Evolutionary conservation across 2,329 filamentous ascomycete genomes (phyloP), one percentile per base, ranked within the genome.

Genomic region (Epichloe bromicola): DNA sequence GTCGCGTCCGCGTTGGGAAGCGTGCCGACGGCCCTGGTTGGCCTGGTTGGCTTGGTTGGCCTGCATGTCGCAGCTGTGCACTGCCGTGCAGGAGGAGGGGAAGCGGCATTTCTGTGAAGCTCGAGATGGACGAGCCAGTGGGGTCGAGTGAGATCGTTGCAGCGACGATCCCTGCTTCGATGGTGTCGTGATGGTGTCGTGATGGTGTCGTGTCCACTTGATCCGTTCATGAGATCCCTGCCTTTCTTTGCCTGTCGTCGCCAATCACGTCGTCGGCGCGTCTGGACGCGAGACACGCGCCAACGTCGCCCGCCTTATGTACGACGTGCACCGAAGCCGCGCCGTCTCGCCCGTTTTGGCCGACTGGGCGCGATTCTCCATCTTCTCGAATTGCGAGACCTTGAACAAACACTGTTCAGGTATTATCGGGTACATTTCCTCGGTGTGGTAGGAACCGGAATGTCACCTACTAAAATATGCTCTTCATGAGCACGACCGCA

Each of bases 1-100:
- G 50, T 52, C 56, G 55, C 52, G 53, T 53, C 50, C 56, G 56
- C 57, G 55, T 55, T 49, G 43, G 48, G 17, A 49, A 45, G 50
- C 53, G 56, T 53, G 53, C 53, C 56, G 45, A 36, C 23, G 20
- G 33, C 46, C 19, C 46, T 51, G 52, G 49, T 54, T 58, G 54
- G 53, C 39, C 26, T 26, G 26, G 7, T 26, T 26, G 26, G 7
- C 26, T 7, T 30, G 26, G 7, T 26, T 26, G 26, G 7, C 26
- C 26, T 30, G 26, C 37, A 20, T 23, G 44, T 30, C 20, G 49
- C 49, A 44, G 44, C 40, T 33, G 30, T 10, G 19, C 46, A 37
- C 41, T n/a, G 51, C 51, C 41, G 51, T 46, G 42, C 51, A 46
- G 36, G 36, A 26, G 36, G 40, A 23, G 36, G 40, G 17, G 19